Percentiles rank a stretch among this genome's conserved stretches.
Evolutionary conservation across 495 filamentous ascomycete species (phyloP).

Genomic region (Niebla homalea): DNA sequence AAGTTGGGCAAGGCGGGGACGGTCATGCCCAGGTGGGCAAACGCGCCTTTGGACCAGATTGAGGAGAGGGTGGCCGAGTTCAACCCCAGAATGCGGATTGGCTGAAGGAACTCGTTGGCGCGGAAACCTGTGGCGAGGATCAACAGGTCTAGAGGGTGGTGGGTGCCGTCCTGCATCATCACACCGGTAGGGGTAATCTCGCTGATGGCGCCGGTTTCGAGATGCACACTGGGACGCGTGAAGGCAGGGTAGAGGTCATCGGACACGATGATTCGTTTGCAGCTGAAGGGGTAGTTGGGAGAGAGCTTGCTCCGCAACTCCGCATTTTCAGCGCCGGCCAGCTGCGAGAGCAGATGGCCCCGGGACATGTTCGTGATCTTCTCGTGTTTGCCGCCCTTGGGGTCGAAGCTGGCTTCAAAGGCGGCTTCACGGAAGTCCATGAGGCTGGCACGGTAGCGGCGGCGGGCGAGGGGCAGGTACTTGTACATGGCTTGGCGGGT

Average conservation of each 20-base stretch:
- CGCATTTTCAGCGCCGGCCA: not conserved
- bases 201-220: constrained; percentile 36
- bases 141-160: constrained; percentile 38
- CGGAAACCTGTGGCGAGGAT: constrained; percentile 44
- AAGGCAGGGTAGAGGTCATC: constrained; percentile 44
- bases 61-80: constrained; percentile 29
- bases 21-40: constrained; percentile 33
- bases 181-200: constrained; percentile 32
- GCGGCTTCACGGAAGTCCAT: constrained; percentile 28
- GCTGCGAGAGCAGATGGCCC: constrained; percentile 2
- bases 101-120: constrained; percentile 41
- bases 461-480: constrained; percentile 18
- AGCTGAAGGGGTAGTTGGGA: constrained; percentile 38
- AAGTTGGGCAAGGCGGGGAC: constrained; percentile 42
- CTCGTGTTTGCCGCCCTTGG: not conserved
- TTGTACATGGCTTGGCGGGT: constrained; percentile 31
- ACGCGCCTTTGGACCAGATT: constrained; percentile 36
- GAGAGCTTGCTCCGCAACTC: constrained; percentile 23
- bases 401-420: constrained; percentile 3
- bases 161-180: constrained; percentile 24
- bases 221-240: constrained; percentile 26
- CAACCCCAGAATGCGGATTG: constrained; percentile 36
- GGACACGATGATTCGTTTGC: constrained; percentile 41
- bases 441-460: constrained; percentile 31
- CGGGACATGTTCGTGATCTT: not conserved